Evolutionary conservation across 2,329 filamentous ascomycete genomes (phyloP).

Genomic region (Metarhizium robertsii): DNA sequence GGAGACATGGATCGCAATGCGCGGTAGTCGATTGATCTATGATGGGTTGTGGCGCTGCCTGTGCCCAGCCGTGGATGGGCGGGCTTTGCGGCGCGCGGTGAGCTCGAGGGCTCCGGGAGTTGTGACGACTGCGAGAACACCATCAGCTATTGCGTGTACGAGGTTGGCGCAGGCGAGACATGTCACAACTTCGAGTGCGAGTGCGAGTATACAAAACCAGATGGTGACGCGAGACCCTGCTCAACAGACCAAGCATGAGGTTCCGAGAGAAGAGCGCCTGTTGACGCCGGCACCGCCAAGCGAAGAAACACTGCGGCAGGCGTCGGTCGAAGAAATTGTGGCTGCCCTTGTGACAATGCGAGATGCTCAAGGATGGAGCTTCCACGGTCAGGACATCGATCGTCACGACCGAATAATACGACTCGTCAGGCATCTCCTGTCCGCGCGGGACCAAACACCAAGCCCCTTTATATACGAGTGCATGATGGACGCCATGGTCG

Average conservation of each 20-base stretch:
- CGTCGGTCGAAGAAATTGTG: slow-evolving; percentile 16
- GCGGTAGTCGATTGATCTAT: slow-evolving; percentile 24
- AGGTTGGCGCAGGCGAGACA: neutral
- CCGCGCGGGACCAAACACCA: slow-evolving; percentile 42
- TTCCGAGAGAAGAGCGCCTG: slow-evolving; percentile 9
- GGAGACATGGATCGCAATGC: slow-evolving; percentile 14
- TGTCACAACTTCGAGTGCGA: neutral
- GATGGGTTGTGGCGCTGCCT: slow-evolving; percentile 58
- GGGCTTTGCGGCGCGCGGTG: slow-evolving; percentile 24
- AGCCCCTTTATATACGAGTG: slow-evolving; percentile 60
- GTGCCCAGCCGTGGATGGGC: slow-evolving; percentile 44
- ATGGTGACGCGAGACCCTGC: neutral
- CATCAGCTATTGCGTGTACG: neutral
- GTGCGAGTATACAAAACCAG: neutral
- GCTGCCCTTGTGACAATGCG: slow-evolving; percentile 19
- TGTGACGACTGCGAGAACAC: slow-evolving; percentile 2
- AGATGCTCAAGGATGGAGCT: slow-evolving; percentile 9
- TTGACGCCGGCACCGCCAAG: slow-evolving; percentile 11
- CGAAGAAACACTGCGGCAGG: slow-evolving; percentile 9
- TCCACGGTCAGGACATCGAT: slow-evolving; percentile 12
- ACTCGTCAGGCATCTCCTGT: slow-evolving; percentile 50
- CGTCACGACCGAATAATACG: slow-evolving; percentile 20
- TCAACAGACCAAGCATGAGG: neutral
- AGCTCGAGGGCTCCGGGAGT: slow-evolving; percentile 9
- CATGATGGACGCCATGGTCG: slow-evolving; percentile 62